A percentile compares a stretch with the other conserved stretches of the same genome.
These are phyloP conservation scores for Pilasporangium apinafurcum DNA, from an alignment of 352 stramenopile species.

Conservation along the genomic window DNA sequence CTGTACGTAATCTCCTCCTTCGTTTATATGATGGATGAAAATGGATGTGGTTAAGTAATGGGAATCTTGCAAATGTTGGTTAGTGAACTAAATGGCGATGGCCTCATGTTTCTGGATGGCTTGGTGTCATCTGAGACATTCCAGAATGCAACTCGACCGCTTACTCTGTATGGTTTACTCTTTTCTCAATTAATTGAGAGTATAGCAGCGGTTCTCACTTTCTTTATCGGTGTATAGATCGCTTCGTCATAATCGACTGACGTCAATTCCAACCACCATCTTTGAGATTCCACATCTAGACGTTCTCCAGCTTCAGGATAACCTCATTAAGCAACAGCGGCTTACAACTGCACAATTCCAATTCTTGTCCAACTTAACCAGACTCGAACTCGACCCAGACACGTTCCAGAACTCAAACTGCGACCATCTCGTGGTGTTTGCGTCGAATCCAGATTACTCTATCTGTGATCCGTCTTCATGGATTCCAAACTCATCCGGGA, in stretches of 20 bases:
- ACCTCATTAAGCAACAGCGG: slow-evolving; percentile 5
- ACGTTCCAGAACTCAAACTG: slow-evolving; percentile 2
- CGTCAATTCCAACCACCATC: neutral
- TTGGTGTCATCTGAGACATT: neutral
- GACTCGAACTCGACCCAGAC: slow-evolving; percentile 5
- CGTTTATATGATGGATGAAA: neutral
- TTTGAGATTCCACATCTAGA: slow-evolving; percentile 2
- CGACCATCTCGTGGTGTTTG: neutral
- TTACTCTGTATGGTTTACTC: too few relatives aligned
- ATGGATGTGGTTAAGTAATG: neutral
- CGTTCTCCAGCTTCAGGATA: slow-evolving; percentile 1
- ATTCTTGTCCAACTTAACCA: slow-evolving; percentile 2
- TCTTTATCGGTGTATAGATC: too few relatives aligned
- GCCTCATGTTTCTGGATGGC: neutral
- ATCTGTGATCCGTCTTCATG: slow-evolving; percentile 1
- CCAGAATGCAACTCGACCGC: neutral
- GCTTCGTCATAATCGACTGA: slow-evolving; percentile 2
- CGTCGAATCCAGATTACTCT: slow-evolving; percentile 3
- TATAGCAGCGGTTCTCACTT: too few relatives aligned
- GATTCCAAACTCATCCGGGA: too few relatives aligned
- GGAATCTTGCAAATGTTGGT: too few relatives aligned
- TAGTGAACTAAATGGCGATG: slow-evolving; percentile 5
- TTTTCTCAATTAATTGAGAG: too few relatives aligned
- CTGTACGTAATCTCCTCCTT: slow-evolving; percentile 1
- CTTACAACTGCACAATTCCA: slow-evolving; percentile 3